phyloP scores from a whole-genome alignment of 805 yeast species.

The Hanseniaspora occidentalis region DNA sequence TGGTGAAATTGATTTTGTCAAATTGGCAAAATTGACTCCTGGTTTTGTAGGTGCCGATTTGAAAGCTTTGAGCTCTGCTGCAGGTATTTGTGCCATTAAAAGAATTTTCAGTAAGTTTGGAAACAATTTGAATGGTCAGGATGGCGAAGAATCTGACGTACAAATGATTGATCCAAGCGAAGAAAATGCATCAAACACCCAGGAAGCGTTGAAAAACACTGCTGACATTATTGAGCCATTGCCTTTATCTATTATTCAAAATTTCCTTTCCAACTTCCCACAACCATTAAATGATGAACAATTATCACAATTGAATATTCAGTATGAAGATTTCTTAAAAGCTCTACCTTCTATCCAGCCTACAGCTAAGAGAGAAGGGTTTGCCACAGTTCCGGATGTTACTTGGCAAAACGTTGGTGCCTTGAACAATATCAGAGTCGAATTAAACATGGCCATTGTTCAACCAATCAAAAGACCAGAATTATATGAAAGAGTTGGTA shows the following conservation, averaged over 20 bases:
- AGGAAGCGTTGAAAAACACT: constrained; percentile 19
- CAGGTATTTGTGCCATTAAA: constrained; percentile 89
- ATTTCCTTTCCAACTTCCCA: constrained; percentile 63
- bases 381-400: constrained; percentile 96
- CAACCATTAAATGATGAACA: constrained; percentile 66
- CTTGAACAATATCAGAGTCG: constrained; percentile 63
- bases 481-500: constrained; percentile 78
- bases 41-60: constrained; percentile 98
- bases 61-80: constrained; percentile 86
- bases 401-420: constrained; percentile 96
- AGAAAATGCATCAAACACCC: constrained; percentile 8
- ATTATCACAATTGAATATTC: constrained; percentile 62
- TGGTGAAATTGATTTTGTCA: constrained; percentile 55
- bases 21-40: constrained; percentile 84
- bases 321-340: constrained; percentile 62
- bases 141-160: constrained; percentile 12
- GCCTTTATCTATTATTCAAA: constrained; percentile 54
- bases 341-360: constrained; percentile 95
- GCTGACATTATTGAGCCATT: constrained; percentile 24
- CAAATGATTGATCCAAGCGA: constrained; percentile 21
- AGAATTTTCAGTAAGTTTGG: constrained; percentile 60
- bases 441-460: constrained; percentile 92
- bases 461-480: constrained; percentile 94
- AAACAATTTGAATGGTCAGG: constrained; percentile 11
- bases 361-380: constrained; percentile 95